Conservation (phyloP, 2,329 filamentous ascomycete species). For the Mariannaea elegans region DNA sequence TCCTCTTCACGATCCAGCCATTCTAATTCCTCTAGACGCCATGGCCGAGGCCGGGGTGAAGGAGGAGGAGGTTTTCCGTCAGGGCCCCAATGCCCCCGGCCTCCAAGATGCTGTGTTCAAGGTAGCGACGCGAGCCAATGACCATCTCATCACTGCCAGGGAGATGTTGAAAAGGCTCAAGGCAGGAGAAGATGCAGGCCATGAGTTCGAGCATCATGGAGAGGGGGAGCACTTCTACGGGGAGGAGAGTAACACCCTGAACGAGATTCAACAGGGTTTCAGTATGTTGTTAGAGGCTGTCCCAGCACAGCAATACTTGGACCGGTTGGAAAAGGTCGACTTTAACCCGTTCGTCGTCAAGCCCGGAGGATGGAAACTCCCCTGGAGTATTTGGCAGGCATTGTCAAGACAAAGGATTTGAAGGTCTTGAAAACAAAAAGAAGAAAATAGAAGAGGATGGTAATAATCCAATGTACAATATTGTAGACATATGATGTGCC, state of each 20-base stretch:
- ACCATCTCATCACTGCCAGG: conserved; percentile 91
- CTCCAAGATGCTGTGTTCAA: conserved; percentile 90
- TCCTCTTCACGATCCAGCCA: conserved; percentile 56
- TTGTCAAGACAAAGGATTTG: conserved; percentile 59
- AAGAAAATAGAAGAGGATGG: background rate
- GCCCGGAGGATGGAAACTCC: conserved; percentile 78
- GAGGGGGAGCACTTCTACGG: conserved; percentile 73
- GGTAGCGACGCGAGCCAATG: conserved; percentile 92
- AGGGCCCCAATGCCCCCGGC: conserved; percentile 80
- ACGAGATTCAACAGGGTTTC: conserved; percentile 70
- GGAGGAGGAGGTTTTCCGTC: conserved; percentile 89
- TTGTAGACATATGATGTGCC: conserved; percentile 24
- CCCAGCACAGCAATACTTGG: conserved; percentile 80
- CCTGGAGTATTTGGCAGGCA: conserved; percentile 75
- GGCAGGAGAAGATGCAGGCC: conserved; percentile 77
- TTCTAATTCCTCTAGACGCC: conserved; percentile 86
- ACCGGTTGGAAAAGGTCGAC: conserved; percentile 78
- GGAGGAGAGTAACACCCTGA: conserved; percentile 47
- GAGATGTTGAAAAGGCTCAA: conserved; percentile 88
- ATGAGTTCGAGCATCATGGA: conserved; percentile 87
- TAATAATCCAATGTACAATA: conserved; percentile 19
- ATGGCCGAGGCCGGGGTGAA: conserved; percentile 84
- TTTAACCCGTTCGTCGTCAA: conserved; percentile 82
- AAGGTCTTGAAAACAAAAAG: background rate
- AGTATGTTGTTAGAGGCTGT: conserved; percentile 83